phyloP scores from a whole-genome alignment of 345 rosid species.

The Salix udensis region DNA sequence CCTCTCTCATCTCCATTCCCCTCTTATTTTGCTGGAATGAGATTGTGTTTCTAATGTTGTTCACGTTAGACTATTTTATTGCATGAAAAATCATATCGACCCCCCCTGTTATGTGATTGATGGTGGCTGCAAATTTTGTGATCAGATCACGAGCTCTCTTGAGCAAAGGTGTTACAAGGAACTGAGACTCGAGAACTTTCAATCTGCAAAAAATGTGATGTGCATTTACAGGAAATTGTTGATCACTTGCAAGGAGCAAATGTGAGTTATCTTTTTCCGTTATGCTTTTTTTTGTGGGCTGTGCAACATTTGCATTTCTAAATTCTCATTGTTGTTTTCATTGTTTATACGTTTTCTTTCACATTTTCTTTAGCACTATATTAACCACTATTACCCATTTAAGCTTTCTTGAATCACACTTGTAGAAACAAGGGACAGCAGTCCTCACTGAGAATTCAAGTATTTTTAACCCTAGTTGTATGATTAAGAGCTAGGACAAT shows the following conservation, averaged over 20 bases:
- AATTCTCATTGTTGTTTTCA: not conserved
- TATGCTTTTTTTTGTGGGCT: not conserved
- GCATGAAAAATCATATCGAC: not conserved
- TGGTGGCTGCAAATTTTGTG: constrained; percentile 27
- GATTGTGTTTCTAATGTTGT: not conserved
- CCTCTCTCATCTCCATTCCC: not conserved
- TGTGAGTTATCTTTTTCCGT: constrained; percentile 49
- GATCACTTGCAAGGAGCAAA: constrained; percentile 85
- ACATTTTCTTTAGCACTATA: not conserved
- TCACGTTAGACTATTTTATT: not conserved
- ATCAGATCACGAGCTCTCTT: constrained; percentile 73
- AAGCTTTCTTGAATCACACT: not conserved
- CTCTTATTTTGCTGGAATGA: not conserved
- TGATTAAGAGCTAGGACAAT: not conserved
- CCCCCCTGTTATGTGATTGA: not conserved
- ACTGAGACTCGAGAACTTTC: constrained; percentile 80
- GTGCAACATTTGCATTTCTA: not conserved
- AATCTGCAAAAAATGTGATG: constrained; percentile 71
- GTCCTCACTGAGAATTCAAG: not conserved
- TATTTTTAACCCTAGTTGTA: not conserved
- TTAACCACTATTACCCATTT: not conserved
- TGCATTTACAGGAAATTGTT: constrained; percentile 81
- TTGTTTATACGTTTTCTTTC: not conserved
- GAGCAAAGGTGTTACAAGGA: constrained; percentile 99
- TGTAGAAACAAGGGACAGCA: not conserved